Percentiles rank a stretch among this genome's conserved stretches.
phyloP scores from a whole-genome alignment of 345 rosid species.

The Bruguiera parviflora region DNA sequence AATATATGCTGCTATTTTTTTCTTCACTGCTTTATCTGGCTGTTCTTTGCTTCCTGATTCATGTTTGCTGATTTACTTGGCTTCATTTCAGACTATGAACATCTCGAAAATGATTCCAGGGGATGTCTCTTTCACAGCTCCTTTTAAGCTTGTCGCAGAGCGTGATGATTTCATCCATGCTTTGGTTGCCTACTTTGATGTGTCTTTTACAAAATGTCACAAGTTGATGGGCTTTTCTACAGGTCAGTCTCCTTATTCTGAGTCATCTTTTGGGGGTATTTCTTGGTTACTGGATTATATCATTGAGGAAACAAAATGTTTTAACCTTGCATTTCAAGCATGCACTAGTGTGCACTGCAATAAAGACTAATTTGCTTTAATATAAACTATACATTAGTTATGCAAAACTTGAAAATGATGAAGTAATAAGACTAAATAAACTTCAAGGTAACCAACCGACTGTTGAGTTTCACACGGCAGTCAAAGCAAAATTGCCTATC shows the following conservation, averaged over 20 bases:
- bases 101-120: slow-evolving; percentile 92
- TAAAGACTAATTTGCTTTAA: too few relatives aligned
- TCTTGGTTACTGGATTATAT: background rate
- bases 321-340: too few relatives aligned
- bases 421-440: too few relatives aligned
- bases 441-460: too few relatives aligned
- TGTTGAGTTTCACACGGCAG: too few relatives aligned
- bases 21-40: background rate
- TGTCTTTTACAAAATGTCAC: slow-evolving; percentile 91
- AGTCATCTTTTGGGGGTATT: background rate
- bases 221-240: slow-evolving; percentile 95
- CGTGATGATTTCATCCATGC: slow-evolving; percentile 99
- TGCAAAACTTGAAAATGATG: too few relatives aligned
- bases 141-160: slow-evolving; percentile 90
- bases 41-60: slow-evolving; percentile 11
- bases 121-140: slow-evolving; percentile 92
- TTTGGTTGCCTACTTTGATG: slow-evolving; percentile 95
- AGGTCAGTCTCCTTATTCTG: slow-evolving; percentile 41
- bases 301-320: too few relatives aligned
- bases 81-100: slow-evolving; percentile 80
- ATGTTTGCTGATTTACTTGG: slow-evolving; percentile 6
- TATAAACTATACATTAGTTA: too few relatives aligned
- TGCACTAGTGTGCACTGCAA: too few relatives aligned
- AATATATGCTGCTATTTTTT: background rate
- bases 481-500: too few relatives aligned